A percentile compares a stretch with the other conserved stretches of the same genome.
phyloP scores from a whole-genome alignment of 495 filamentous ascomycete genomes.

The Lentithecium fluviatile region DNA sequence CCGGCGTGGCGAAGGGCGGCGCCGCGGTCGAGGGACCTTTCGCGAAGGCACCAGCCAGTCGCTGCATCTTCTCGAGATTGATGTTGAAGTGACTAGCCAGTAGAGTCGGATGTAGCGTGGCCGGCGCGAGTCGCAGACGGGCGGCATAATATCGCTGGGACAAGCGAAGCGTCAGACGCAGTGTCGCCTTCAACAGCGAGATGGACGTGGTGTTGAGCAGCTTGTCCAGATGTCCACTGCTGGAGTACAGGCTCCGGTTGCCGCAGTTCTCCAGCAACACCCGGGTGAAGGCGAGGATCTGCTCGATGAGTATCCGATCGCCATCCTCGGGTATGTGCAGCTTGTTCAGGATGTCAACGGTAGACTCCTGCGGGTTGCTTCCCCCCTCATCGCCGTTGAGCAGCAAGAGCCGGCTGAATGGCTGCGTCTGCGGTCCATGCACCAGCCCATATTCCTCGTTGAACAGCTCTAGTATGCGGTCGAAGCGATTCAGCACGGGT shows the following conservation, averaged over 20 bases:
- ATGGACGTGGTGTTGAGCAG: conserved; percentile 84
- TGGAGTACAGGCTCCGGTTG: conserved; percentile 93
- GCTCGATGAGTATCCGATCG: conserved; percentile 74
- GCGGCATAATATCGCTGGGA: conserved; percentile 91
- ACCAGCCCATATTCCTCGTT: conserved; percentile 78
- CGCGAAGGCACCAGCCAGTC: conserved; percentile 77
- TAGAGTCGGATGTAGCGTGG: conserved; percentile 67
- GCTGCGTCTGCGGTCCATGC: conserved; percentile 73
- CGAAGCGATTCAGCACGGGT: conserved; percentile 88
- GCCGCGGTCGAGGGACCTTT: conserved; percentile 54
- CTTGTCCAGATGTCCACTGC: conserved; percentile 81
- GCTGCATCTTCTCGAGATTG: conserved; percentile 81
- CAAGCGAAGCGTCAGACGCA: conserved; percentile 75
- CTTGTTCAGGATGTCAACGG: conserved; percentile 49
- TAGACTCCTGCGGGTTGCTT: conserved; percentile 37
- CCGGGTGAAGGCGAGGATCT: conserved; percentile 77
- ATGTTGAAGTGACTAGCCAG: conserved; percentile 90
- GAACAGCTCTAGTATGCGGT: conserved; percentile 78
- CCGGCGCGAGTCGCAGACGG: conserved; percentile 63
- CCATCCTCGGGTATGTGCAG: conserved; percentile 68
- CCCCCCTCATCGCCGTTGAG: conserved; percentile 51
- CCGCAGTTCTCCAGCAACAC: conserved; percentile 92
- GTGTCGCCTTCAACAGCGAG: conserved; percentile 67
- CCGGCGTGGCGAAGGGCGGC: conserved; percentile 45
- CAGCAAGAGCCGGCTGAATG: conserved; percentile 66